These are phyloP conservation scores for Alternaria metachromatica DNA, from an alignment of 2,329 filamentous ascomycete genomes.

Conservation along the genomic window DNA sequence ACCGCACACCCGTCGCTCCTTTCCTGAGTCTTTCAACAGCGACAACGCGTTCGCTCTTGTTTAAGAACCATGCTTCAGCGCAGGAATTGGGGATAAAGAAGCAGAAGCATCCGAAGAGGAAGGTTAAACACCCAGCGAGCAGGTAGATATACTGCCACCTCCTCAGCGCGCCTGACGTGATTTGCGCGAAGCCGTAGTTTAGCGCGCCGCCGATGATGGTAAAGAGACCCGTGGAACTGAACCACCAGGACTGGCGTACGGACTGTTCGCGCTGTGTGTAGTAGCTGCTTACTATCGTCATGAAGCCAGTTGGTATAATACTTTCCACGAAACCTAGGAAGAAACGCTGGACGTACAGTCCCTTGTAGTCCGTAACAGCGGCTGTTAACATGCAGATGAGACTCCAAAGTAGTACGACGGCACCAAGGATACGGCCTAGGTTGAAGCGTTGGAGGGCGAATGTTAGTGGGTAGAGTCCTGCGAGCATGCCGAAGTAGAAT, in stretches of 20 bases:
- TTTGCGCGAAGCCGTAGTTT: slow-evolving; percentile 49
- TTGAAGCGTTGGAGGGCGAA: slow-evolving; percentile 73
- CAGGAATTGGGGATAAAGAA: slow-evolving; percentile 71
- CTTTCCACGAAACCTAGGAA: slow-evolving; percentile 64
- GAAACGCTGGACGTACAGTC: slow-evolving; percentile 65
- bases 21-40: slow-evolving; percentile 54
- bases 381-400: slow-evolving; percentile 72
- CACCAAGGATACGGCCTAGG: slow-evolving; percentile 68
- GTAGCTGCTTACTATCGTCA: slow-evolving; percentile 57
- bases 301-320: slow-evolving; percentile 64
- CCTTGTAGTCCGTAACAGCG: slow-evolving; percentile 67
- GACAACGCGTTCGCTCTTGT: slow-evolving; percentile 65
- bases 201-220: slow-evolving; percentile 43
- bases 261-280: slow-evolving; percentile 53
- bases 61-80: slow-evolving; percentile 72
- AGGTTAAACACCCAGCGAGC: slow-evolving; percentile 63
- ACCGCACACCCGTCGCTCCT: slow-evolving; percentile 60
- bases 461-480: slow-evolving; percentile 75
- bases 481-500: slow-evolving; percentile 82
- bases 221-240: slow-evolving; percentile 59
- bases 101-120: slow-evolving; percentile 69
- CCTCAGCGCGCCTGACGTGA: slow-evolving; percentile 47
- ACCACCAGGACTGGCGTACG: slow-evolving; percentile 70
- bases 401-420: slow-evolving; percentile 70
- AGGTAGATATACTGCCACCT: slow-evolving; percentile 74